phyloP scores from a whole-genome alignment of 495 filamentous ascomycete genomes.

The Talaromyces liani region DNA sequence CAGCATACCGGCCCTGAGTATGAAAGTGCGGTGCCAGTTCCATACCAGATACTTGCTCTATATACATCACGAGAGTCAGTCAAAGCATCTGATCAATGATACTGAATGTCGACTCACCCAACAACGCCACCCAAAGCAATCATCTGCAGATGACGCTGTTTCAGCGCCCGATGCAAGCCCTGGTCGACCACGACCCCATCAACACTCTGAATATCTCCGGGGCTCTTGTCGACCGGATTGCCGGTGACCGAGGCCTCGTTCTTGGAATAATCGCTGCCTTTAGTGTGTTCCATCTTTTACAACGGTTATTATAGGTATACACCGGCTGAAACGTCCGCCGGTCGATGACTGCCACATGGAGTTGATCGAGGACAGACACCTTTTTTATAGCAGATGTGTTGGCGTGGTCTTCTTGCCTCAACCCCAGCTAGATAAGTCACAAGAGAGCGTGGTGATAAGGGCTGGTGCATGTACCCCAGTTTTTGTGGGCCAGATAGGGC shows the following conservation, averaged over 20 bases:
- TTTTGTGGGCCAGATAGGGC: conserved; percentile 5
- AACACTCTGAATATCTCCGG: not conserved
- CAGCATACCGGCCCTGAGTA: conserved; percentile 6
- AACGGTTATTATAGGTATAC: not conserved
- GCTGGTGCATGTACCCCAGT: not conserved
- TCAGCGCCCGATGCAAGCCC: conserved; percentile 20
- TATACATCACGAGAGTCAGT: conserved; percentile 15
- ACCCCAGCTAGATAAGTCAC: not conserved
- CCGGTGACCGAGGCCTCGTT: not conserved
- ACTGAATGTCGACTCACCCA: conserved; percentile 21
- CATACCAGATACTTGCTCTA: conserved; percentile 21
- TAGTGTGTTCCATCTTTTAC: not conserved
- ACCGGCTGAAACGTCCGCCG: not conserved
- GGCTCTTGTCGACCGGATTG: not conserved
- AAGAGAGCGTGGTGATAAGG: not conserved
- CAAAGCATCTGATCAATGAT: not conserved
- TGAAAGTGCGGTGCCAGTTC: conserved; percentile 5
- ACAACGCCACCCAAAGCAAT: conserved; percentile 26
- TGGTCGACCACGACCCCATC: conserved; percentile 18
- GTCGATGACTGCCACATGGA: not conserved
- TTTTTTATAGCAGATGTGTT: not conserved
- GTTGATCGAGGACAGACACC: not conserved
- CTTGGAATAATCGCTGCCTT: not conserved
- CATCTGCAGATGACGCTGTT: conserved; percentile 26
- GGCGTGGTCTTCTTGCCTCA: not conserved